Conservation (phyloP, 345 rosid genomes). For the Lepidium africanum region DNA sequence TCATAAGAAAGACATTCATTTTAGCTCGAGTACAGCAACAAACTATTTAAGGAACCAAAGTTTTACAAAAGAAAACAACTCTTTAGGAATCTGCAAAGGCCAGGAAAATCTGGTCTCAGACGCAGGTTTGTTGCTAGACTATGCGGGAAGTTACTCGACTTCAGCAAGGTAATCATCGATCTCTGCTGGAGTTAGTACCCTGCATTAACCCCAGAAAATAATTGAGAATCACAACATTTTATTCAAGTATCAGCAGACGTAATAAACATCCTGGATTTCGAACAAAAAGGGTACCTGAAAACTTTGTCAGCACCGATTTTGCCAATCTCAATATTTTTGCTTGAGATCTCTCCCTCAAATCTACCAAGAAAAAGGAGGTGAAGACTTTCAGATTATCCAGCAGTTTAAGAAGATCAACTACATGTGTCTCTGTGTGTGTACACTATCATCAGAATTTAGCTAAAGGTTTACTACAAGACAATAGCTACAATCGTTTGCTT, state of each 20-base stretch:
- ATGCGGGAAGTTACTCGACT: constrained; percentile 37
- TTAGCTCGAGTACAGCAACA: constrained; percentile 17
- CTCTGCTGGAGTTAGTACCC: constrained; percentile 76
- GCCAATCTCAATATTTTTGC: constrained; percentile 87
- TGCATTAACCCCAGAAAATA: constrained; percentile 22
- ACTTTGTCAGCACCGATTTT: constrained; percentile 66
- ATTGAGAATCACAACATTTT: neutral
- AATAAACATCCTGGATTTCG: neutral
- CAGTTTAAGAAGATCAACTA: neutral
- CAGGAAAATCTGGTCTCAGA: neutral
- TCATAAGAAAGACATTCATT: neutral
- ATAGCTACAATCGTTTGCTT: neutral
- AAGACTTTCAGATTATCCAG: neutral
- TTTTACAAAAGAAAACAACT: neutral
- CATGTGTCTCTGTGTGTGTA: neutral
- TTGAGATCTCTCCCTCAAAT: constrained; percentile 86
- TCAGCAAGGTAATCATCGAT: constrained; percentile 48
- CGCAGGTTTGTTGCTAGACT: neutral
- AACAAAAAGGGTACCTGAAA: constrained; percentile 43
- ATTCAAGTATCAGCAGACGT: neutral
- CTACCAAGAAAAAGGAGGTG: constrained; percentile 33
- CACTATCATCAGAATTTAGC: neutral
- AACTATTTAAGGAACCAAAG: constrained; percentile 5
- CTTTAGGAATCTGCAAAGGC: neutral
- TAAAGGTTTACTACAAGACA: neutral